Evolutionary conservation across 805 yeast species (phyloP).

Genomic region (Yamadazyma insecticola): DNA sequence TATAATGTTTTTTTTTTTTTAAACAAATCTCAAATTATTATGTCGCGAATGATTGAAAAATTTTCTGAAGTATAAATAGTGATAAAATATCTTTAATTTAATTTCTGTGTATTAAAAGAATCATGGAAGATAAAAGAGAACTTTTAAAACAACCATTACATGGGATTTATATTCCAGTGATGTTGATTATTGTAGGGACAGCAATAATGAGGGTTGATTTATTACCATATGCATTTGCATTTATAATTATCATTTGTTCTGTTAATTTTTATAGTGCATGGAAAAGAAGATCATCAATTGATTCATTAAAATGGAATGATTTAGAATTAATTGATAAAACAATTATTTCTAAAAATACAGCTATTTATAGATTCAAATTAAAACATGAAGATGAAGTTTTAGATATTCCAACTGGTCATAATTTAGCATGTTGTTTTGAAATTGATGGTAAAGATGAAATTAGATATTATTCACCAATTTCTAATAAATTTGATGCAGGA

Average conservation of each 20-base stretch:
- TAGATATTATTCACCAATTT: conserved; percentile 74
- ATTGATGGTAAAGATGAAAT: conserved; percentile 50
- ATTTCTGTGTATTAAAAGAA: too few relatives aligned
- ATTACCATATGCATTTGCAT: conserved; percentile 41
- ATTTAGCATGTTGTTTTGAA: conserved; percentile 54
- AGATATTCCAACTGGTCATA: conserved; percentile 71
- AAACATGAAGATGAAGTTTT: conserved; percentile 56
- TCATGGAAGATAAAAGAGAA: conserved; percentile 43
- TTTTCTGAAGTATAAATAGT: too few relatives aligned
- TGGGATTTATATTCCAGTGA: conserved; percentile 69
- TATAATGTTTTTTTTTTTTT: too few relatives aligned
- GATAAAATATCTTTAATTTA: too few relatives aligned
- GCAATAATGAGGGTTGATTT: conserved; percentile 47
- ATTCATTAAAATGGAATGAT: conserved; percentile 52
- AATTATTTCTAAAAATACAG: conserved; percentile 62
- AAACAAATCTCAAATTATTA: too few relatives aligned
- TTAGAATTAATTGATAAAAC: conserved; percentile 74
- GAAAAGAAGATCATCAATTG: conserved; percentile 43
- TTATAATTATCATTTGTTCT: conserved; percentile 30
- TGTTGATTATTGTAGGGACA: conserved; percentile 57
- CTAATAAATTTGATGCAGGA: conserved; percentile 65
- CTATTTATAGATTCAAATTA: conserved; percentile 70
- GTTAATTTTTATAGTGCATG: conserved; percentile 34
- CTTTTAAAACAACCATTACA: conserved; percentile 68
- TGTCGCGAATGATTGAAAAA: too few relatives aligned